A percentile compares a stretch with the other conserved stretches of the same genome.
phyloP scores from a whole-genome alignment of 2,329 filamentous ascomycete genomes.

The Botrytis elliptica region DNA sequence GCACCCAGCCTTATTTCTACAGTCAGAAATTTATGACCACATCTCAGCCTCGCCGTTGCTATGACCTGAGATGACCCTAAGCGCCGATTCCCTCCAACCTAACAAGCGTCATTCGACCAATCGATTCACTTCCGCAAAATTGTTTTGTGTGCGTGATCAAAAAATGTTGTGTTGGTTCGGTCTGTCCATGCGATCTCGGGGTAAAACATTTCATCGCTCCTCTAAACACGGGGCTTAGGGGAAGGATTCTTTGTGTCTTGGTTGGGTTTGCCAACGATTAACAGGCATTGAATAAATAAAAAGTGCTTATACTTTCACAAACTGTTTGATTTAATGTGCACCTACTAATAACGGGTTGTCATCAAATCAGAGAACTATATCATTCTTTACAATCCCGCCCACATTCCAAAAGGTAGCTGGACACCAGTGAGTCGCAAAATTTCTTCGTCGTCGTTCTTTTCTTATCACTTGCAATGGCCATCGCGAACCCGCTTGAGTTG shows the following conservation, averaged over 20 bases:
- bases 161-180: not conserved
- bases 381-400: not conserved
- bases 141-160: not conserved
- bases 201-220: not conserved
- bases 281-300: constrained; percentile 1
- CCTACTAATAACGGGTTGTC: not conserved
- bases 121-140: not conserved
- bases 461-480: not conserved
- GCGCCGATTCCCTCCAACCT: not conserved
- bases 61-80: constrained; percentile 1
- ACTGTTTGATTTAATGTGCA: not conserved
- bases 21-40: not conserved
- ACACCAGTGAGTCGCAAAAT: constrained; percentile 8
- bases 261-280: not conserved
- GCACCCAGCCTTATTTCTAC: constrained; percentile 1
- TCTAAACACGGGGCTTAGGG: not conserved
- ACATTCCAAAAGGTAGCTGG: not conserved
- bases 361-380: not conserved
- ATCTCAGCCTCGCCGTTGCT: constrained; percentile 10
- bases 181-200: not conserved
- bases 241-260: constrained; percentile 2
- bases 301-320: not conserved
- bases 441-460: not conserved
- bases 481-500: not conserved
- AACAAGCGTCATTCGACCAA: not conserved